phyloP scores from a whole-genome alignment of 148 eudicot species.

The Cornus kousa region DNA sequence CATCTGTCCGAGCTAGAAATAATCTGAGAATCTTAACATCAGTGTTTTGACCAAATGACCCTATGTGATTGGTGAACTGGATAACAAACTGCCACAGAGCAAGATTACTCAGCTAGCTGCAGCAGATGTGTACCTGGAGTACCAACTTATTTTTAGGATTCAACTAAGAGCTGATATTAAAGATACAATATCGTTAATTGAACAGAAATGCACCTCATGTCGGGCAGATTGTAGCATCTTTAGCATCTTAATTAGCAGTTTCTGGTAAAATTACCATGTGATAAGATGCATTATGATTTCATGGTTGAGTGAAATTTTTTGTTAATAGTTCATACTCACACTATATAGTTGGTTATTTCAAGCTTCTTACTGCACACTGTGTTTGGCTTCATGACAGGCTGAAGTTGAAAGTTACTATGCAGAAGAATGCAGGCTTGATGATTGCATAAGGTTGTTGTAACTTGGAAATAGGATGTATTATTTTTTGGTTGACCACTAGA shows the following conservation, averaged over 20 bases:
- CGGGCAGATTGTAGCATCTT: background rate
- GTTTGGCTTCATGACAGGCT: conserved; percentile 31
- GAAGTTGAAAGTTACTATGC: conserved; percentile 31
- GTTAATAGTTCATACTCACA: background rate
- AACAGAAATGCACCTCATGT: background rate
- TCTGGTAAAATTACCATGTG: too few species aligned
- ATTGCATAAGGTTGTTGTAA: conserved; percentile 40
- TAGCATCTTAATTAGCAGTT: background rate
- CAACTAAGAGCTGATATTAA: too few species aligned
- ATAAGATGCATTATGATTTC: background rate
- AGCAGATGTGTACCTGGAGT: too few species aligned
- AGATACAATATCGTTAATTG: background rate
- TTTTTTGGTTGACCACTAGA: background rate
- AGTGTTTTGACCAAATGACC: background rate
- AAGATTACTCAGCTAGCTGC: too few species aligned
- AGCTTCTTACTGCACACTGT: background rate
- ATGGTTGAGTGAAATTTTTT: background rate
- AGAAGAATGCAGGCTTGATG: conserved; percentile 41
- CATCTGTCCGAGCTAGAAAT: too few species aligned
- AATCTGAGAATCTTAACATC: too few species aligned
- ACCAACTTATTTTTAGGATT: too few species aligned
- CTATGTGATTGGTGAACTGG: background rate
- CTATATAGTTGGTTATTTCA: background rate
- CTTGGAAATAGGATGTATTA: background rate
- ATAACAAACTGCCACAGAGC: background rate